Percentiles rank a stretch among this genome's conserved stretches.
phyloP scores from a whole-genome alignment of 163 green algal species.

The Scenedesmus sp. region DNA sequence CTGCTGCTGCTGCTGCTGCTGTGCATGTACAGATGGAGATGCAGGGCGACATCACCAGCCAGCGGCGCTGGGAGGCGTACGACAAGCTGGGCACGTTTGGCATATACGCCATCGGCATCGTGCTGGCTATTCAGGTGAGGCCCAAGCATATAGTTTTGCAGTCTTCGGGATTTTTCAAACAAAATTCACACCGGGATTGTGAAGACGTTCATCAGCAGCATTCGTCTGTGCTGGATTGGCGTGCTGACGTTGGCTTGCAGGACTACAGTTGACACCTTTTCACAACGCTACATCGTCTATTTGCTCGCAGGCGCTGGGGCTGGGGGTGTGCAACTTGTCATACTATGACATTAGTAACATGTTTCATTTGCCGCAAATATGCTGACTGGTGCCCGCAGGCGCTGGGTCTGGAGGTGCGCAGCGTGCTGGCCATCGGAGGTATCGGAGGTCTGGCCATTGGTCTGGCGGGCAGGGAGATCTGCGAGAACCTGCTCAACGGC shows the following conservation, averaged over 20 bases:
- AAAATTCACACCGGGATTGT: too few species aligned
- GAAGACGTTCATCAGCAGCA: too few species aligned
- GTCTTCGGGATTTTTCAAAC: too few species aligned
- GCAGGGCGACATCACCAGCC: constrained; percentile 82
- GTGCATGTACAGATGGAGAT: constrained; percentile 63
- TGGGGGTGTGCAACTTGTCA: too few species aligned
- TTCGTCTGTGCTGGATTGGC: too few species aligned
- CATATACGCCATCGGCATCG: constrained; percentile 78
- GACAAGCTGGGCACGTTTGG: constrained; percentile 90
- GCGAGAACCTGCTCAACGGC: constrained; percentile 96
- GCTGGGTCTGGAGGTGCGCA: constrained; percentile 85
- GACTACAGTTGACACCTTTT: too few species aligned
- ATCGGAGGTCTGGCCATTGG: constrained; percentile 94
- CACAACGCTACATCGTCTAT: too few species aligned
- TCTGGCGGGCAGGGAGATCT: constrained; percentile 94
- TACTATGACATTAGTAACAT: too few species aligned
- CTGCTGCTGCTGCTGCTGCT: constrained; percentile 16
- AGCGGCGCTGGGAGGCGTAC: constrained; percentile 88
- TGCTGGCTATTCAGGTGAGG: constrained; percentile 85
- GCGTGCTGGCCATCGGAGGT: constrained; percentile 93
- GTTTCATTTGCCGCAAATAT: too few species aligned
- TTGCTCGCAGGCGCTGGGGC: too few species aligned
- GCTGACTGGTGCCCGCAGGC: constrained; percentile 63
- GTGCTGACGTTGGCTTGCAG: too few species aligned
- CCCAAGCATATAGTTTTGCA: constrained; percentile 9